A percentile compares a stretch with the other conserved stretches of the same genome.
phyloP scores from a whole-genome alignment of 1,139 yeast genomes.

The Geotrichum bryndzae region DNA sequence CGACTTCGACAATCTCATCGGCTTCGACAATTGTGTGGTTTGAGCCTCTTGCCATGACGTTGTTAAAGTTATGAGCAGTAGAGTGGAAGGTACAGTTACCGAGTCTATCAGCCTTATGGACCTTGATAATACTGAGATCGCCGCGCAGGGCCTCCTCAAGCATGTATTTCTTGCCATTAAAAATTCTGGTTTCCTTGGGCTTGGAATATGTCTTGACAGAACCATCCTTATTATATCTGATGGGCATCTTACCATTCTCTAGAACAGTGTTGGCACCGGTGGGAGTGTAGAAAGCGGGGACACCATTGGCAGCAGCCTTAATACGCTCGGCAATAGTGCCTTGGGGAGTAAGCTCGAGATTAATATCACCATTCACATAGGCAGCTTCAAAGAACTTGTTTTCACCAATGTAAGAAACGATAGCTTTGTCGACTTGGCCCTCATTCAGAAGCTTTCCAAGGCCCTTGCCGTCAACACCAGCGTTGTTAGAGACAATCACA shows the following conservation, averaged over 20 bases:
- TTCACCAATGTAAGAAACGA: constrained; percentile 45
- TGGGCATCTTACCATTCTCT: constrained; percentile 45
- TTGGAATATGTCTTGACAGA: constrained; percentile 35
- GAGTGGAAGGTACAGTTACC: constrained; percentile 43
- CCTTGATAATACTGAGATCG: constrained; percentile 42
- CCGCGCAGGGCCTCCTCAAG: constrained; percentile 41
- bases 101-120: constrained; percentile 39
- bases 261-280: constrained; percentile 48
- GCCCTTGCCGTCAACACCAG: constrained; percentile 46
- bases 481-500: constrained; percentile 48
- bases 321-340: constrained; percentile 47
- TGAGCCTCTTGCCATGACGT: constrained; percentile 41
- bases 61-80: constrained; percentile 42
- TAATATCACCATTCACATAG: constrained; percentile 42
- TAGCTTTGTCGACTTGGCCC: constrained; percentile 43
- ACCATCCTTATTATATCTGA: constrained; percentile 37
- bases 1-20: constrained; percentile 41
- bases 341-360: constrained; percentile 47
- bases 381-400: constrained; percentile 41
- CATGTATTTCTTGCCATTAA: constrained; percentile 38
- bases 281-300: constrained; percentile 47
- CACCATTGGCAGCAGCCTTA: constrained; percentile 46
- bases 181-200: constrained; percentile 38
- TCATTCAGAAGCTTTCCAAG: constrained; percentile 40
- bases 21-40: constrained; percentile 42